phyloP scores from a whole-genome alignment of 352 stramenopile genomes.

The Plasmopara muralis region DNA sequence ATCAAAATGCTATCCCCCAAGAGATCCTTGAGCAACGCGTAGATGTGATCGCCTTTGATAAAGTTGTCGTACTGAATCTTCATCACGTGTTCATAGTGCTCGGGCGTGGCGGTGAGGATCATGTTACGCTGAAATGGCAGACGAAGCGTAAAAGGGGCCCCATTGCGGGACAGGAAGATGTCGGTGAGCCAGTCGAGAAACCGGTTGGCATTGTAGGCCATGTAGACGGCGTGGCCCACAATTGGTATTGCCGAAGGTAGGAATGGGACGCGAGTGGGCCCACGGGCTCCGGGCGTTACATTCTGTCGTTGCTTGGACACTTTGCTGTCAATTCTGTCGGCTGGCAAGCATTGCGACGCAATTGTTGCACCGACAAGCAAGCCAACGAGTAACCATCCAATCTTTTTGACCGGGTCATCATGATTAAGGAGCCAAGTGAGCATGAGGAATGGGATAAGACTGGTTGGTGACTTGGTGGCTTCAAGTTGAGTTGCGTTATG shows the following conservation, averaged over 20 bases:
- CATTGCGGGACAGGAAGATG: slow-evolving; percentile 14
- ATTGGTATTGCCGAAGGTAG: slow-evolving; percentile 26
- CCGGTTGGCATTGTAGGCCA: slow-evolving; percentile 18
- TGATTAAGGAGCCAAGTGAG: slow-evolving; percentile 19
- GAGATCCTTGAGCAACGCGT: slow-evolving; percentile 39
- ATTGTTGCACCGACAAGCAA: slow-evolving; percentile 14
- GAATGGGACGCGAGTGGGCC: slow-evolving; percentile 14
- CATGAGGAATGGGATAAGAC: slow-evolving; percentile 5
- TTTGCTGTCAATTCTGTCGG: slow-evolving; percentile 21
- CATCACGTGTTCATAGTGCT: slow-evolving; percentile 47
- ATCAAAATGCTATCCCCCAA: slow-evolving; percentile 72
- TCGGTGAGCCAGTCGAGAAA: slow-evolving; percentile 32
- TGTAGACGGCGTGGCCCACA: slow-evolving; percentile 24
- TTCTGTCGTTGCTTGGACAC: slow-evolving; percentile 13
- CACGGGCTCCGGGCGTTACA: slow-evolving; percentile 17
- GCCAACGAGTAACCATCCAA: slow-evolving; percentile 18
- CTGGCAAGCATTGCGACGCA: slow-evolving; percentile 13
- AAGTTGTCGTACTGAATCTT: slow-evolving; percentile 72
- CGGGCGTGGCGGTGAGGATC: slow-evolving; percentile 22
- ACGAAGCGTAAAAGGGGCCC: slow-evolving; percentile 16
- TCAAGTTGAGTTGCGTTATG: slow-evolving; percentile 21
- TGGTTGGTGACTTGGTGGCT: slow-evolving; percentile 6
- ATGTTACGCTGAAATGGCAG: slow-evolving; percentile 25
- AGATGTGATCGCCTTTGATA: slow-evolving; percentile 51
- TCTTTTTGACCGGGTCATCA: slow-evolving; percentile 22